phyloP scores from a whole-genome alignment of 176 grass and related monocot species.

The Zizania latifolia region DNA sequence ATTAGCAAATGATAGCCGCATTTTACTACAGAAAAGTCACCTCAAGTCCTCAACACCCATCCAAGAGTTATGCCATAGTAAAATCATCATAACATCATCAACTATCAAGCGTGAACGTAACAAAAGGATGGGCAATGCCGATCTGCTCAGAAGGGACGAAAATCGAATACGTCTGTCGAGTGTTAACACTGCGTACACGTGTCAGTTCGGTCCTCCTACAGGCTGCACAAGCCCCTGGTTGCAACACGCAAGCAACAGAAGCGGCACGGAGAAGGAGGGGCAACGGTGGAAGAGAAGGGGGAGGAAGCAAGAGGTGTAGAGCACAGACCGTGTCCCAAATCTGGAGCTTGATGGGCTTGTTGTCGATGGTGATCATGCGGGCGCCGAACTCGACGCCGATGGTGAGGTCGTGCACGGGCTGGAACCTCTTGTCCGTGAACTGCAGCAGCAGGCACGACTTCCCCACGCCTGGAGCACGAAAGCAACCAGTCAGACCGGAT shows the following conservation, averaged over 20 bases:
- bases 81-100: background rate
- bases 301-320: too few relatives aligned
- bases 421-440: constrained; percentile 73
- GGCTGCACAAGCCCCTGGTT: background rate
- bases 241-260: background rate
- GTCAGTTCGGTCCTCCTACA: background rate
- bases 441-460: constrained; percentile 78
- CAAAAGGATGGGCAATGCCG: too few relatives aligned
- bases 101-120: background rate
- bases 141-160: background rate
- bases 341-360: constrained; percentile 74
- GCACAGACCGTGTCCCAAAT: constrained; percentile 71
- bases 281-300: background rate
- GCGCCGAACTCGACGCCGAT: constrained; percentile 79
- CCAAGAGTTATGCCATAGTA: background rate
- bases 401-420: constrained; percentile 75
- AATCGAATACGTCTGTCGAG: background rate
- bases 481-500: background rate
- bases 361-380: constrained; percentile 71
- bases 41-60: background rate
- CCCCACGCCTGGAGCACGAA: constrained; percentile 64
- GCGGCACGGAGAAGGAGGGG: too few relatives aligned
- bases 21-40: background rate
- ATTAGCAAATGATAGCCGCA: background rate
- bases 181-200: background rate